Percentiles rank a stretch among this genome's conserved stretches.
These are phyloP conservation scores for Malassezia obtusa DNA, from an alignment of 1,284 basidiomycete genomes.

Conservation along the genomic window DNA sequence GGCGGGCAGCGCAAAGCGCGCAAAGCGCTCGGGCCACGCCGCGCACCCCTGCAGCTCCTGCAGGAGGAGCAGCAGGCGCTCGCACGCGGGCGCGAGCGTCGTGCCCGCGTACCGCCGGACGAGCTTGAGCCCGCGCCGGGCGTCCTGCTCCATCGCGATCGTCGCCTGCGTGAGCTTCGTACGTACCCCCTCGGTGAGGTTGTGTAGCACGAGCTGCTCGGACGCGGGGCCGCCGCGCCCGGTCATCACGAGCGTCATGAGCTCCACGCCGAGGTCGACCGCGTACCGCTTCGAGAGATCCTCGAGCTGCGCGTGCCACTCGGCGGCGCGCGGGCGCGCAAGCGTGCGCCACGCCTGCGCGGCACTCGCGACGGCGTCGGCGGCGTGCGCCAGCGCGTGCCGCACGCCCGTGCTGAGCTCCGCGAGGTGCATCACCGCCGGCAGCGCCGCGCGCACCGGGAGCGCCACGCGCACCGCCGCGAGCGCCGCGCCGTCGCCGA, in stretches of 20 bases:
- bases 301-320: constrained; percentile 26
- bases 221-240: constrained; percentile 25
- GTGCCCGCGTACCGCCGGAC: constrained; percentile 12
- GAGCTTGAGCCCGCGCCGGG: constrained; percentile 8
- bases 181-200: constrained; percentile 29
- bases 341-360: constrained; percentile 3
- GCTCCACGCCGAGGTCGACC: constrained; percentile 26
- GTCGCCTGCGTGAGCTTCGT: constrained; percentile 1
- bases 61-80: constrained; percentile 13
- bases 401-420: constrained; percentile 5
- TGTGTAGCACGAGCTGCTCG: constrained; percentile 30
- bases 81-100: constrained; percentile 9
- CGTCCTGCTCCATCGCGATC: constrained; percentile 15
- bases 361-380: constrained; percentile 3
- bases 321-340: constrained; percentile 12
- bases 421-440: constrained; percentile 5
- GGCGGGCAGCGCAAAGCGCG: background rate
- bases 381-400: background rate
- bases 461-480: background rate
- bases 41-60: constrained; percentile 10
- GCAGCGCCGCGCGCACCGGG: background rate
- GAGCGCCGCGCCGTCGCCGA: background rate
- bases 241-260: constrained; percentile 27
- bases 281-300: constrained; percentile 24
- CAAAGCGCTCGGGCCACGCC: constrained; percentile 1